Base-by-base conservation (phyloP, 192 early-diverging fungal species). In the Linnemannia zychae region DNA sequence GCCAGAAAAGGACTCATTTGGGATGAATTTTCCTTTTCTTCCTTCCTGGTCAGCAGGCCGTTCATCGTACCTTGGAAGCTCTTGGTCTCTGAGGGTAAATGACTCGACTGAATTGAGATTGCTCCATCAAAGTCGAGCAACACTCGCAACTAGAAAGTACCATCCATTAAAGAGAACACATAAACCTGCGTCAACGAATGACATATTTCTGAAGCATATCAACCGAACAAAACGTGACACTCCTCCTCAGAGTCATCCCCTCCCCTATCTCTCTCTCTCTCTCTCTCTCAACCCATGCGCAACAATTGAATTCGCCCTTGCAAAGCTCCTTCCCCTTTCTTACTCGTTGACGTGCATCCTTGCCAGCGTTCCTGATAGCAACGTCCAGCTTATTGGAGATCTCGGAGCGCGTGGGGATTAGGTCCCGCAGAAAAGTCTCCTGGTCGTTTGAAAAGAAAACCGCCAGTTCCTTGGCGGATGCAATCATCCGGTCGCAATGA, bases 91-190 rank as follows among this genome's bases (percentile, higher is more conserved):
- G 77, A 85, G 17, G 74, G 74, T 24, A 85, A 49, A 34, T 79
- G 83, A 38, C 83, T 85, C 1, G 77, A 79, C 60, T 85, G 83
- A 38, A 85, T 85, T 4, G 74, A 50, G 12, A 85, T 65, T 16
- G 83, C 77, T 34, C 83, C 83, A 24, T 85, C 83, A 74, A 85
- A 85, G 49, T 79, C 83, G 3, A 85, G 63, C 31, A 85, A 49
- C 6, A 85, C 57, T 16, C 83, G 73, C 13, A 85, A 49, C 83
- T 85, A 40, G 63, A 40, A 34, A 28, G 7, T 13, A 38, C 18
- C 9, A 68, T 44, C 20, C 33, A 34, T 22, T n/a, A 28, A 17
- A 36, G 44, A 66, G 12, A 6, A 16, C 20, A 40, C 9, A 1
- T 9, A 44, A 44, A 9, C 40, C 3, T 44, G 40, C n/a, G 40